phyloP scores from a whole-genome alignment of 169 alveolate genomes.

The Plasmodium gaboni region DNA sequence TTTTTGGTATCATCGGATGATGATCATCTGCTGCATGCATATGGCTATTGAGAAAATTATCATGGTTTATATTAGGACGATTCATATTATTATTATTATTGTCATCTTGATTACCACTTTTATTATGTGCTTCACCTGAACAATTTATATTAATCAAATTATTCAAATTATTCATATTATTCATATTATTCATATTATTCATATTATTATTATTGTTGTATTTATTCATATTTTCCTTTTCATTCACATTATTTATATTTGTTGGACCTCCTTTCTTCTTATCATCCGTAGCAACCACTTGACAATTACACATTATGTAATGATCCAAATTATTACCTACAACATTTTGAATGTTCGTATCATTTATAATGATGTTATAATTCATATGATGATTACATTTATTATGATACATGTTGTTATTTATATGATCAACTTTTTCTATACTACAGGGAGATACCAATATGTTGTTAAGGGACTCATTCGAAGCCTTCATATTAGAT shows the following conservation, averaged over 20 bases:
- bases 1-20: not conserved
- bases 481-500: too few species aligned
- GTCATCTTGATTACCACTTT: constrained; percentile 5
- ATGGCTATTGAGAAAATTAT: not conserved
- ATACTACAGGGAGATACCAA: too few species aligned
- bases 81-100: not conserved
- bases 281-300: too few species aligned
- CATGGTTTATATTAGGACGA: not conserved
- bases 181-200: not conserved
- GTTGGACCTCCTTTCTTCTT: too few species aligned
- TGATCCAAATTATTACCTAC: not conserved
- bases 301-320: too few species aligned
- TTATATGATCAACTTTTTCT: too few species aligned
- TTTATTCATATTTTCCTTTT: too few species aligned
- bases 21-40: not conserved
- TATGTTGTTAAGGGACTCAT: too few species aligned
- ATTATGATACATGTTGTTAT: too few species aligned
- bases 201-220: not conserved
- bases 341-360: not conserved
- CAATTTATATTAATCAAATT: constrained; percentile 8
- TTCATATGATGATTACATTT: too few species aligned
- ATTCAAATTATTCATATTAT: not conserved
- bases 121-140: not conserved
- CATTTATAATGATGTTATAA: too few species aligned
- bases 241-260: too few species aligned